Percentiles rank a stretch among this genome's conserved stretches.
These are phyloP conservation scores for Acer saccharum DNA, from an alignment of 345 rosid species.

Conservation along the genomic window DNA sequence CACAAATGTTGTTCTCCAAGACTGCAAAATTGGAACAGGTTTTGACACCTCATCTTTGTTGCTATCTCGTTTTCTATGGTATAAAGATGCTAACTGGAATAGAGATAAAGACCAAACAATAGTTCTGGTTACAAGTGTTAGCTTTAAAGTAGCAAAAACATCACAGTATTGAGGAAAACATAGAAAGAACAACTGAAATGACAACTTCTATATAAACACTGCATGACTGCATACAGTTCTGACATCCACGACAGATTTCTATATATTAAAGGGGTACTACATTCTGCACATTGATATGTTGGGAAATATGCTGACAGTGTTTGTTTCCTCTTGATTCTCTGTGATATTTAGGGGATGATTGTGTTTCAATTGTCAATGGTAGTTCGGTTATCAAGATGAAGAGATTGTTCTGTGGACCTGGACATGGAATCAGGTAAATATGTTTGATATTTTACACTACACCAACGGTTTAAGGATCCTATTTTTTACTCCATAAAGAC, in stretches of 20 bases:
- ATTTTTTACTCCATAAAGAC: neutral
- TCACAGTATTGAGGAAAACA: neutral
- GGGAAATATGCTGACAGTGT: conserved; percentile 3
- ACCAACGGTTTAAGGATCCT: conserved; percentile 4
- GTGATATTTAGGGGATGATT: conserved; percentile 80
- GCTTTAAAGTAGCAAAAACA: neutral
- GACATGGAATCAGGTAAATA: conserved; percentile 89
- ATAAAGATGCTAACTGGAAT: neutral
- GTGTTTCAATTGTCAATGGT: conserved; percentile 84
- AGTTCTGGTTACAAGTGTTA: neutral
- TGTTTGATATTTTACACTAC: conserved; percentile 1
- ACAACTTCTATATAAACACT: neutral
- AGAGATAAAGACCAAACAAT: neutral
- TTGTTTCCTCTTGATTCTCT: conserved; percentile 18
- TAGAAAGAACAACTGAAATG: conserved; percentile 11
- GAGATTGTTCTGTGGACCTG: conserved; percentile 88
- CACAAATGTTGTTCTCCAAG: conserved; percentile 73
- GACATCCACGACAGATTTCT: neutral
- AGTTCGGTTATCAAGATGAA: conserved; percentile 85
- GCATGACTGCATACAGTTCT: neutral
- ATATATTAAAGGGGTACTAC: neutral
- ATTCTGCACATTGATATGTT: neutral
- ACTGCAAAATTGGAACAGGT: conserved; percentile 99
- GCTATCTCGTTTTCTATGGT: conserved; percentile 1
- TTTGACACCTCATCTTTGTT: conserved; percentile 14